These are phyloP conservation scores for Lactarius quietus DNA, from an alignment of 768 basidiomycete genomes.

Conservation along the genomic window DNA sequence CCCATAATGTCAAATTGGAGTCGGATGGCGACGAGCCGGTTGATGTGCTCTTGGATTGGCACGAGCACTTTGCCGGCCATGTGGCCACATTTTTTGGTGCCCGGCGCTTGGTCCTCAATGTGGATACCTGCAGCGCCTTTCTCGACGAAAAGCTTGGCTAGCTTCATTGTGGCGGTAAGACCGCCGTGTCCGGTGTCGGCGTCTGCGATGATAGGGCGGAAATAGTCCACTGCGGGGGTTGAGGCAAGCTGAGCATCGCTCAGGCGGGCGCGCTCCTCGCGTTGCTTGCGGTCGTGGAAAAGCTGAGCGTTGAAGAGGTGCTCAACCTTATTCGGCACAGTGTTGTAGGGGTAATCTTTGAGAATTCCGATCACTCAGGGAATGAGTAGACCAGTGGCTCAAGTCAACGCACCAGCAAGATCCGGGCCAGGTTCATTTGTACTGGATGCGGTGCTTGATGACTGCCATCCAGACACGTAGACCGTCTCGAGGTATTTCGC, in stretches of 20 bases:
- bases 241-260: constrained; percentile 66
- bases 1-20: constrained; percentile 99
- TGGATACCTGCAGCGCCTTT: constrained; percentile 98
- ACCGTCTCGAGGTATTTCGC: constrained; percentile 97
- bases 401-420: constrained; percentile 69
- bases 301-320: constrained; percentile 97
- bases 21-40: constrained; percentile 94
- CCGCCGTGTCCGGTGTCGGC: constrained; percentile 99
- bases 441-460: constrained; percentile 88
- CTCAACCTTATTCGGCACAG: constrained; percentile 98
- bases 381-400: background rate
- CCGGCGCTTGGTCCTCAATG: constrained; percentile 95
- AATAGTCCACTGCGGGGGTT: constrained; percentile 78
- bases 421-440: constrained; percentile 98
- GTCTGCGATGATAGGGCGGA: constrained; percentile 93
- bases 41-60: constrained; percentile 96
- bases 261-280: constrained; percentile 69
- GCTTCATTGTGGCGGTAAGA: constrained; percentile 97
- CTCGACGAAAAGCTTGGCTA: constrained; percentile 98
- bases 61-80: constrained; percentile 98
- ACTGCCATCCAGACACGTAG: constrained; percentile 97
- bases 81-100: constrained; percentile 94
- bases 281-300: constrained; percentile 98
- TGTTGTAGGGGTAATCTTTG: constrained; percentile 95
- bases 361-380: constrained; percentile 4